Evolutionary conservation across 2,329 filamentous ascomycete species (phyloP), one percentile per base, ranked within the genome.

Genomic region (Stromatinia cepivora): DNA sequence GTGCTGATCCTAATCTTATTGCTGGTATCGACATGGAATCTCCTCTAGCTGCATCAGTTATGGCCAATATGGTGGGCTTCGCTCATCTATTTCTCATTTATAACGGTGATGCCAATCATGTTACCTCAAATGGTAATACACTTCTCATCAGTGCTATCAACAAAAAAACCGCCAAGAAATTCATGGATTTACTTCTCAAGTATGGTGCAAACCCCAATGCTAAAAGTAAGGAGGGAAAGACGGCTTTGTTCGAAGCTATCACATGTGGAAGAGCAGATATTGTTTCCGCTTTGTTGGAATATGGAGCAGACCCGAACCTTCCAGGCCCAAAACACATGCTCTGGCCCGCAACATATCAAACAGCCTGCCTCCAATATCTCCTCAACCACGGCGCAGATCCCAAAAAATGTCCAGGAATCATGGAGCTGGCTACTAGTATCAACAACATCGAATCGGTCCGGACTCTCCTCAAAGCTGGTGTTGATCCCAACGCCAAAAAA

Each of bases 301-400:
- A 88, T 67, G 84, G 85, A 4, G 90, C 89, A 2, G 85, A 91
- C 74, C 85, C 88, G 11, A 92, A 92, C 76, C 80, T 91, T 8
- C 89, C 89, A 1, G 88, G 87, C 1, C 88, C 88, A 15, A 90
- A 90, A 78, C 87, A 91, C 79, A 85, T 88, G 79, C 82, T 92
- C 34, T 89, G 89, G 89, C 87, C 88, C 2, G 83, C 88, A 0
- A 85, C 84, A 0, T 86, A 88, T 78, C 83, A 88, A 65, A 81
- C 88, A 0, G 79, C 81, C 10, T 88, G 86, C 70, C 80, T 91
- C 45, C 82, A 86, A 73, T 78, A 88, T 1, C 81, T 92, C 25
- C 84, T 90, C 0, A 72, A 80, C 2, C 84, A 85, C 36, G 88
- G 88, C 1, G 88, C 88, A 2, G 87, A 90, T 71, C 79, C 79